Percentiles rank a stretch among this genome's conserved stretches.
phyloP scores from a whole-genome alignment of 2,329 filamentous ascomycete species.

The Alternaria ethzedia region DNA sequence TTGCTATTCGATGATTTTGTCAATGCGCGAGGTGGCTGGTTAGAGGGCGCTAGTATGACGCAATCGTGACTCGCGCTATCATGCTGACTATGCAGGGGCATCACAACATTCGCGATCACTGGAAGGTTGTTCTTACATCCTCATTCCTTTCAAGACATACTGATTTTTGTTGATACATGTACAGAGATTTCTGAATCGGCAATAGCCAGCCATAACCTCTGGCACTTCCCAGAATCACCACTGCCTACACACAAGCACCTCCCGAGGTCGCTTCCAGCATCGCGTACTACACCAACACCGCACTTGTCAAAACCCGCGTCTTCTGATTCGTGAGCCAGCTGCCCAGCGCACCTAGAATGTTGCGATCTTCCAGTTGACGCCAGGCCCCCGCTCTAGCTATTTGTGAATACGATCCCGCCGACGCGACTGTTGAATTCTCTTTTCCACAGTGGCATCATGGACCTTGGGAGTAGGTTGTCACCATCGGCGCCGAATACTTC shows the following conservation, averaged over 20 bases:
- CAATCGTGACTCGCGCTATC: background rate
- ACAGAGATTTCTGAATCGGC: background rate
- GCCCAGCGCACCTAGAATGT: background rate
- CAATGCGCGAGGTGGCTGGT: background rate
- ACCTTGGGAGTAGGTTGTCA: conserved; percentile 18
- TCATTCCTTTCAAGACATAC: background rate
- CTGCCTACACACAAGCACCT: background rate
- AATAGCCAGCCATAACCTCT: background rate
- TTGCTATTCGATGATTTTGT: background rate
- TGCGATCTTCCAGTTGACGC: background rate
- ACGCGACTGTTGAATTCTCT: conserved; percentile 33
- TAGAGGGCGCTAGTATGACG: background rate
- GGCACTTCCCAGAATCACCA: background rate
- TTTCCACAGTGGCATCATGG: conserved; percentile 45
- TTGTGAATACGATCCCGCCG: conserved; percentile 27
- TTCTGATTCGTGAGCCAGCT: background rate
- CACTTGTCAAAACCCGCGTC: background rate
- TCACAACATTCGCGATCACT: background rate
- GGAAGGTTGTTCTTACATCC: background rate
- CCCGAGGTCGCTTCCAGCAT: no score
- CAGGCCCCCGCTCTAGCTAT: background rate
- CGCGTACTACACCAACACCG: background rate
- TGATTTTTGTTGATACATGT: background rate
- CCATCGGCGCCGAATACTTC: conserved; percentile 30
- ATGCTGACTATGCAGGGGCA: background rate